A percentile compares a stretch with the other conserved stretches of the same genome.
These are phyloP conservation scores for Oehlia diaphana DNA, from an alignment of 192 early-diverging fungal genomes.

Conservation along the genomic window DNA sequence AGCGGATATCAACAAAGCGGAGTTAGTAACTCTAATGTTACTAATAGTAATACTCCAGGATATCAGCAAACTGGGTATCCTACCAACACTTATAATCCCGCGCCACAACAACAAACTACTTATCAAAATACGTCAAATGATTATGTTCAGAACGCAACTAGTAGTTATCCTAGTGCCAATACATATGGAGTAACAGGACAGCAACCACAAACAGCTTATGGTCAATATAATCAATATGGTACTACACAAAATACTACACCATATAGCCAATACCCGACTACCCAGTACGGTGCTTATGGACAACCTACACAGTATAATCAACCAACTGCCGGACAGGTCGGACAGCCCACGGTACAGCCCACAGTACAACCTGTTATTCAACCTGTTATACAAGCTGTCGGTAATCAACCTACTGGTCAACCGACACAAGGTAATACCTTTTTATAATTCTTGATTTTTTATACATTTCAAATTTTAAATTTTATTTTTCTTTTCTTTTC, in stretches of 20 bases:
- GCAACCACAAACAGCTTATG: conserved; percentile 8
- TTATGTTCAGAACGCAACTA: not conserved
- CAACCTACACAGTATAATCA: conserved; percentile 26
- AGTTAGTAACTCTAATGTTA: not conserved
- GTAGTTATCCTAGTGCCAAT: conserved; percentile 13
- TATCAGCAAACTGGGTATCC: conserved; percentile 20
- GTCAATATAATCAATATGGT: conserved; percentile 21
- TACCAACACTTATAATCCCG: not conserved
- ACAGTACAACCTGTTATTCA: not conserved
- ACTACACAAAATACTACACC: not conserved
- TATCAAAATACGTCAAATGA: conserved; percentile 22
- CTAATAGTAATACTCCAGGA: not conserved
- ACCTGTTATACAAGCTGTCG: not conserved
- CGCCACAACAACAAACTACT: conserved; percentile 15
- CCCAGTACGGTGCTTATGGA: conserved; percentile 20
- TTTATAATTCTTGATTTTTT: not conserved
- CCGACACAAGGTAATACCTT: not conserved
- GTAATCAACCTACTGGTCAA: not conserved
- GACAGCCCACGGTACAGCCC: not conserved
- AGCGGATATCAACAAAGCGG: conserved; percentile 16
- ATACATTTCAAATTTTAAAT: not conserved
- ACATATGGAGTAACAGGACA: not conserved
- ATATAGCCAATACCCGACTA: conserved; percentile 22
- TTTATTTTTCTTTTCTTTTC: no score
- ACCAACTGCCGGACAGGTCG: not conserved